Percentiles rank a stretch among this genome's conserved stretches.
These are phyloP conservation scores for Gracilaria caudata DNA, from an alignment of 23 red algal genomes.

Conservation along the genomic window DNA sequence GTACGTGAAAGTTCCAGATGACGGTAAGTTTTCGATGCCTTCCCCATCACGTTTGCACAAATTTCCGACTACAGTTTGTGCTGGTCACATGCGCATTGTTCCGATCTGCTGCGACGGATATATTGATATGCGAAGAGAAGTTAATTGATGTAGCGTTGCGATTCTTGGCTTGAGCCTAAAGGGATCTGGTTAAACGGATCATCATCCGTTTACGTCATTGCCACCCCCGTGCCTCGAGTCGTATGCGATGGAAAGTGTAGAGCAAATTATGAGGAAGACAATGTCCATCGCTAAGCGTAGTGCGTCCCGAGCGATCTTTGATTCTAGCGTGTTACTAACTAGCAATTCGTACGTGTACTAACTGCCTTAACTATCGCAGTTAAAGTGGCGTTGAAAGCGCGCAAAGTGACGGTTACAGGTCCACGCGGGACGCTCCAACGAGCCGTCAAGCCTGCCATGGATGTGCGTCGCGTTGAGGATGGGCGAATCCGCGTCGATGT, in stretches of 20 bases:
- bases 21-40: conserved; percentile 63
- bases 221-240: too few relatives aligned
- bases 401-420: conserved; percentile 80
- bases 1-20: conserved; percentile 65
- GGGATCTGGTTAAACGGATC: background rate
- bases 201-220: background rate
- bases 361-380: conserved; percentile 50
- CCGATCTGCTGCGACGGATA: background rate
- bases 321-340: background rate
- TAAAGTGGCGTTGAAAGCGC: conserved; percentile 70
- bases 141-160: background rate
- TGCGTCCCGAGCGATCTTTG: background rate
- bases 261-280: background rate
- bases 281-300: background rate
- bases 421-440: conserved; percentile 85
- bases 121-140: background rate
- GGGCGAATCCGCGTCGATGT: conserved; percentile 94
- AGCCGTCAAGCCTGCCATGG: conserved; percentile 72
- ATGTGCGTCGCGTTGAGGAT: conserved; percentile 70
- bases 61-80: background rate
- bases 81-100: background rate
- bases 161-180: background rate
- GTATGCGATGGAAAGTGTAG: too few relatives aligned
- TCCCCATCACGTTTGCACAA: background rate
- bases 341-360: too few relatives aligned